Evolutionary conservation across 345 rosid genomes (phyloP), one percentile per base, ranked within the genome.

Genomic region (Raphanus raphanistrum): DNA sequence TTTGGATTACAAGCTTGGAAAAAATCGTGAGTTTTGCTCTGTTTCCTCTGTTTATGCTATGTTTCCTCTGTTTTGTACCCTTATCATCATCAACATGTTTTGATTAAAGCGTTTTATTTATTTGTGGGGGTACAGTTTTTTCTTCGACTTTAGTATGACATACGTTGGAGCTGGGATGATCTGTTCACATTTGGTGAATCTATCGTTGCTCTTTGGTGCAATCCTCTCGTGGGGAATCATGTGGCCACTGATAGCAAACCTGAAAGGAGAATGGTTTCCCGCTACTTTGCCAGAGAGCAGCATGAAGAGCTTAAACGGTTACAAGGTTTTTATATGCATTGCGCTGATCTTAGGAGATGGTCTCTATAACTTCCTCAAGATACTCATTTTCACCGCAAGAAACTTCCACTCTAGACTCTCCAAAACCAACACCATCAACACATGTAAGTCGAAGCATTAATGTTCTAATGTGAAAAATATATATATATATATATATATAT

Each of bases 131-230:
- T 69, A 83, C 93, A 93, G 98, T 76, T 94, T 94, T 77, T 94
- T 86, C 90, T 94, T 92, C 33, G 94, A 92, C 80, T 92, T 92
- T 79, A 90, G 94, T 73, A 84, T 82, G 94, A 91, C 97, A 69
- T 94, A 94, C 66, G 66, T 94, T 11, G 96, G 98, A 68, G 98
- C 96, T 12, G 98, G 98, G 65, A 94, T 94, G 98, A 94, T 94
- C 29, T 95, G 99, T 76, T 90, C 98, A n/a, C 97, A 95, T 85
- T 76, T 88, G 63, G 96, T 95, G 71, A 95, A 91, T 76, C 76
- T 88, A 59, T 95, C 99, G n/a, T 79, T 95, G 82, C 97, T 92
- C 52, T 74, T 92, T 5, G 99, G 99, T 5, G 98, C 96, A 0
- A 79, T 95, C 9, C 89, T 92, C 48, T 95, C 99, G 0, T 92